Base-by-base conservation (phyloP, 495 filamentous ascomycete genomes). In the Zalerion maritima region DNA sequence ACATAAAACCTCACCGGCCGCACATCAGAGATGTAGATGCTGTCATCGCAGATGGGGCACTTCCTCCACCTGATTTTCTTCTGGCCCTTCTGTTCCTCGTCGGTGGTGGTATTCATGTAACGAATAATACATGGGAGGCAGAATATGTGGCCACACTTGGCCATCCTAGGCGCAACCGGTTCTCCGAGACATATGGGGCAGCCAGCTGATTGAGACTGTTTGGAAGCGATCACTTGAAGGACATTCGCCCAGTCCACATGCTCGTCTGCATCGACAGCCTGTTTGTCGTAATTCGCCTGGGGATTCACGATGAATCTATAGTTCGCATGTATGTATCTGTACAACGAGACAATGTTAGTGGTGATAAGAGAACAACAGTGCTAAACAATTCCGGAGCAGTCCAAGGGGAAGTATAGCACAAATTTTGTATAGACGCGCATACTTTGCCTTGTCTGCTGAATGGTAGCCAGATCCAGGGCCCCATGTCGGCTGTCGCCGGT, bases 121-220 rank as follows among this genome's bases (percentile, higher is more conserved):
- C 89, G 78, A 31, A 94, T 77, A 20, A 96, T 58, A 50, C 89
- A 97, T 8, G 89, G 79, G 23, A 94, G 62, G 50, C 89, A 97
- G 46, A 94, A 94, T 15, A 97, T 94, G 48, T 97, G 89, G 9
- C 89, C 89, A 48, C 89, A 97, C 42, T 80, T 86, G 22, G 89
- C 85, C 89, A 97, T 97, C 32, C 91, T 77, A 16, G 89, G 87
- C 3, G 89, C 89, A 4, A 92, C 82, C 0, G 89, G 87, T 20
- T 69, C 75, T 1, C 80, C 92, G 14, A 97, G 60, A 45, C 89
- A 97, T 24, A 97, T 96, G 0, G 89, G 89, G 49, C 89, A 97
- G 19, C 75, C 78, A 3, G 87, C 69, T 19, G 70, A 64, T 54
- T 97, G 89, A 1, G 86, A 92, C 49, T 84, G 73, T 26, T 78